Evolutionary conservation across 2,329 filamentous ascomycete genomes (phyloP), one percentile per base, ranked within the genome.

Genomic region (Didymellaceae sp.): DNA sequence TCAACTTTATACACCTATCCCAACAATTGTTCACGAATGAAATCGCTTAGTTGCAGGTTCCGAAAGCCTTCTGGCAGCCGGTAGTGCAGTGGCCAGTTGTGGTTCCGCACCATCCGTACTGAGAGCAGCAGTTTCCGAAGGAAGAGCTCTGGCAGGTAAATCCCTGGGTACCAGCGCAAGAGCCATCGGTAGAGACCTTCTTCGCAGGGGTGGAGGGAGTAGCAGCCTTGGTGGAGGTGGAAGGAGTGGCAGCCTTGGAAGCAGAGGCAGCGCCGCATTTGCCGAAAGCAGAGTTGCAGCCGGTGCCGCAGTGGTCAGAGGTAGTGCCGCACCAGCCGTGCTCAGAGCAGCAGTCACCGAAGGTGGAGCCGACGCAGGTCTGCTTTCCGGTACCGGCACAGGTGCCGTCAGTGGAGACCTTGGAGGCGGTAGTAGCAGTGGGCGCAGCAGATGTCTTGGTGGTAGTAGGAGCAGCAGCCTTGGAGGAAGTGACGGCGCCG

Each of bases 81-180:
- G 57, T 59, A 13, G 53, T 59, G 51, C 69, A 72, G 57, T 71
- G 60, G 10, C 33, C 63, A 8, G 53, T 55, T 1, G 63, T 67
- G 14, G 60, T 58, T 14, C 68, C 69, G 47, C 78, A 80, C 55
- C 64, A 72, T 16, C 74, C 74, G 53, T 70, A 71, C 45, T 62
- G 62, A 9, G 71, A 75, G 67, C 78, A 80, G 67, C 78, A 79
- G 56, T 75, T 68, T 4, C 77, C 77, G 52, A 75, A 78, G 4
- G 61, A 41, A 43, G 72, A 75, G 16, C 76, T 76, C 14, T 65
- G 49, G 61, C 78, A 80, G 11, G 75, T 78, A 1, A 44, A 55
- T 10, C 54, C 53, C 14, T 30, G 41, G 16, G 59, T 66, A 9
- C 63, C 65, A 11, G 50, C 59, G 46, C 66, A 70, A 4, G 58